Percentiles rank a stretch among this genome's conserved stretches.
Evolutionary conservation across 1,139 yeast genomes (phyloP).

Genomic region (Saccharomyces hybrid): DNA sequence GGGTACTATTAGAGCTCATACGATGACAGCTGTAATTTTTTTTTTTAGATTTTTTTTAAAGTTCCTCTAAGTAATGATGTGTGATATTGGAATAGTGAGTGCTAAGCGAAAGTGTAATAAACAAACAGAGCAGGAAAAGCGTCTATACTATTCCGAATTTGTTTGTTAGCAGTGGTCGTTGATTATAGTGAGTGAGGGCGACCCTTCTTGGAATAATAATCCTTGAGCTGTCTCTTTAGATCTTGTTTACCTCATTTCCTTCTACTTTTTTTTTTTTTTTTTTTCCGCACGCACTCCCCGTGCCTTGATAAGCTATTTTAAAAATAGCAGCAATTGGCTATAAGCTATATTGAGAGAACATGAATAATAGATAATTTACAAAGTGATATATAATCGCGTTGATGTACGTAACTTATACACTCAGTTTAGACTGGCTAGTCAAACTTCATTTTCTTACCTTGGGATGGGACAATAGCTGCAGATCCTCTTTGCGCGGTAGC

Average conservation of each 20-base stretch:
- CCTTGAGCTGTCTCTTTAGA: background rate
- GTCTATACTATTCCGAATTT: background rate
- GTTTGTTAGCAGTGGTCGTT: no score
- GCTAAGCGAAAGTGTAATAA: background rate
- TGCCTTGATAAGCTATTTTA: background rate
- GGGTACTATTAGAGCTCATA: background rate
- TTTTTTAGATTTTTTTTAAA: background rate
- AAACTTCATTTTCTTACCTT: slow-evolving; percentile 83
- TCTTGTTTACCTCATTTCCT: background rate
- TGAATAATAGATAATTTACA: background rate
- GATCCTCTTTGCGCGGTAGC: slow-evolving; percentile 87
- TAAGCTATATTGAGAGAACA: background rate
- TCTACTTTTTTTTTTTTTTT: background rate
- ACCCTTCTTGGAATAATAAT: background rate
- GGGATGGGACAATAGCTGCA: slow-evolving; percentile 80
- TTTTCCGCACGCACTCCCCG: background rate
- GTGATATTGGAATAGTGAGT: background rate
- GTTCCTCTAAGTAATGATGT: background rate
- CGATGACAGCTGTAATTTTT: background rate
- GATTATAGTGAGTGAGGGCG: background rate
- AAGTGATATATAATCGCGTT: background rate
- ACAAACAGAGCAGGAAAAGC: background rate
- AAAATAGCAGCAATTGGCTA: background rate
- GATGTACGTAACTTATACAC: background rate
- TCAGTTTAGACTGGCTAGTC: slow-evolving; percentile 22